These are phyloP conservation scores for Xylaria arbuscula DNA, from an alignment of 2,329 filamentous ascomycete genomes.

Conservation along the genomic window DNA sequence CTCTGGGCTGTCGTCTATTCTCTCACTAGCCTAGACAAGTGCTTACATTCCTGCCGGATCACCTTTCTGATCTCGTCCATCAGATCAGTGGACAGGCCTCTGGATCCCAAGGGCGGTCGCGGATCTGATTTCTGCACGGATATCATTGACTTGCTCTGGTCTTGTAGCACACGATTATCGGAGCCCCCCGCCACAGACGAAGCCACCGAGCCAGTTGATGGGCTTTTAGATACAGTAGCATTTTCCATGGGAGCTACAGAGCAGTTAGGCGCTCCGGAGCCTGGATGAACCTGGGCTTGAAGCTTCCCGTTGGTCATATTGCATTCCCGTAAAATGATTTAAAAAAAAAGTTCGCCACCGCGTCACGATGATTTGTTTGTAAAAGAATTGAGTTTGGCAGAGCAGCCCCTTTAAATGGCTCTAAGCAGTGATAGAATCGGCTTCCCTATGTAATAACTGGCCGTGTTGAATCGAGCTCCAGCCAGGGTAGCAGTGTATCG, in stretches of 20 bases:
- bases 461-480: constrained; percentile 16
- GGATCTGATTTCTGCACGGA: constrained; percentile 9
- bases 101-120: constrained; percentile 15
- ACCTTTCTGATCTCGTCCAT: constrained; percentile 39
- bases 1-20: background rate
- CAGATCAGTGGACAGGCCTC: constrained; percentile 33
- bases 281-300: constrained; percentile 24
- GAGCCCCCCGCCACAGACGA: constrained; percentile 5
- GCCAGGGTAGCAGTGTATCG: constrained; percentile 30
- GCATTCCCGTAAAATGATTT: constrained; percentile 6
- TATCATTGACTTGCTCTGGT: constrained; percentile 14
- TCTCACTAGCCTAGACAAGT: background rate
- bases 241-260: constrained; percentile 9
- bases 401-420: constrained; percentile 20
- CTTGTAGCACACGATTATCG: constrained; percentile 10
- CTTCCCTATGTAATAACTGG: constrained; percentile 12
- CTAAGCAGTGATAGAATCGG: constrained; percentile 5
- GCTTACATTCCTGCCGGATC: constrained; percentile 39
- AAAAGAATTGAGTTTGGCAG: constrained; percentile 19
- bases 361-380: background rate
- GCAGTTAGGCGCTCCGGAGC: constrained; percentile 9
- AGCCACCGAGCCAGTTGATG: constrained; percentile 12
- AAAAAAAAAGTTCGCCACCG: constrained; percentile 13
- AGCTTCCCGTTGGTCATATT: constrained; percentile 31
- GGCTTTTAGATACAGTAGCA: background rate